Conservation (phyloP, 2,329 filamentous ascomycete species). For the Beauveria sp. region DNA sequence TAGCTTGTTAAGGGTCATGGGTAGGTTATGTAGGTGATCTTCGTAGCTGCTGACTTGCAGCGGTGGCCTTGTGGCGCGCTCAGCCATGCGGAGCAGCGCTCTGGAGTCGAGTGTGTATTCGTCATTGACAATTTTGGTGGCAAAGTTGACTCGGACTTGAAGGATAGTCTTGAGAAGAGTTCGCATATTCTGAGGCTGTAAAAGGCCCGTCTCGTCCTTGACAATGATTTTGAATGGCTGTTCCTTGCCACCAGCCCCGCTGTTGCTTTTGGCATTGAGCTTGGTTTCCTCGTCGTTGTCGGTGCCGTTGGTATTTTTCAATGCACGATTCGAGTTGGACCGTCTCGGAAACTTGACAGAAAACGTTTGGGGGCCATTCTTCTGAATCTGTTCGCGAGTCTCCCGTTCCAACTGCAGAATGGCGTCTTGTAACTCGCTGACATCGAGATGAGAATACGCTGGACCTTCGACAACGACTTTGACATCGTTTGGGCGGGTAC, state of each 20-base stretch:
- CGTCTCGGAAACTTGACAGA: constrained; percentile 4
- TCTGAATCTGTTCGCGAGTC: background rate
- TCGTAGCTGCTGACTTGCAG: constrained; percentile 20
- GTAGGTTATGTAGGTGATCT: constrained; percentile 32
- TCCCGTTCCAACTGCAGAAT: constrained; percentile 24
- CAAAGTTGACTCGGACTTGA: constrained; percentile 22
- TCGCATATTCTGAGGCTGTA: constrained; percentile 20
- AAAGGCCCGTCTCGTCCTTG: constrained; percentile 10
- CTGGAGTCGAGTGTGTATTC: constrained; percentile 23
- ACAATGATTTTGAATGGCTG: constrained; percentile 11
- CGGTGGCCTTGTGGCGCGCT: constrained; percentile 15
- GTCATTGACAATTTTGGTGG: constrained; percentile 23
- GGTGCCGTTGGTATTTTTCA: background rate
- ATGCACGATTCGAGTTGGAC: background rate
- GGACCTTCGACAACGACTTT: constrained; percentile 12
- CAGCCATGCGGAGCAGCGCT: constrained; percentile 19
- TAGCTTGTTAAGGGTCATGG: constrained; percentile 33
- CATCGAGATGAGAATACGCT: constrained; percentile 30
- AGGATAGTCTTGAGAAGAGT: constrained; percentile 23
- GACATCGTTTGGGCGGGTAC: constrained; percentile 1
- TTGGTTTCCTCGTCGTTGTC: background rate
- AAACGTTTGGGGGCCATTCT: background rate
- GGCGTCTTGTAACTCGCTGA: constrained; percentile 26
- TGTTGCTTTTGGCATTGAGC: background rate
- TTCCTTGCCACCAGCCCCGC: background rate